These are phyloP conservation scores for Stramenopiles sp. DNA, from an alignment of 352 stramenopile species.

Conservation along the genomic window DNA sequence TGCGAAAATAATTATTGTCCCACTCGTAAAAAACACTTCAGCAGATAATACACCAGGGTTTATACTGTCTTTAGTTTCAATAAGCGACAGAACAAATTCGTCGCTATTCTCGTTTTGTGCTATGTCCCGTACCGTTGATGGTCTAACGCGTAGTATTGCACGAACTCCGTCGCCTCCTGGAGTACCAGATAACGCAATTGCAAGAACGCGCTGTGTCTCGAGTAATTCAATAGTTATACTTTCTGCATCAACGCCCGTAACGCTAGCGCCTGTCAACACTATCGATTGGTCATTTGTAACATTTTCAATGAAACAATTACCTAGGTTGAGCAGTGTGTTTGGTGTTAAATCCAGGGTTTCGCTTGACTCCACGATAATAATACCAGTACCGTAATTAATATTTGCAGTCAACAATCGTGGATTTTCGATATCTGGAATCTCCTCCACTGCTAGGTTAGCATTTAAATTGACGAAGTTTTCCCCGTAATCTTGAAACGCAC, in stretches of 20 bases:
- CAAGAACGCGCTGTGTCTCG: background rate
- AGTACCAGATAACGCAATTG: background rate
- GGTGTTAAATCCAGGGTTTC: background rate
- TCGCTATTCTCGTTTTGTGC: background rate
- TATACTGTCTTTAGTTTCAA: background rate
- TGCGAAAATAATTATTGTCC: background rate
- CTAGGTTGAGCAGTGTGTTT: background rate
- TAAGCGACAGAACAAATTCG: background rate
- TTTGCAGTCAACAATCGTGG: background rate
- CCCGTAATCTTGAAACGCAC: background rate
- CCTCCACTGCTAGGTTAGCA: background rate
- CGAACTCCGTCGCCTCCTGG: background rate
- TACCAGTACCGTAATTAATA: background rate
- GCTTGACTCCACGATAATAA: background rate
- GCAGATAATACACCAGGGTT: no score
- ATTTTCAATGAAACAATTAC: background rate
- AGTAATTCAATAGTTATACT: background rate
- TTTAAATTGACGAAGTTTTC: background rate
- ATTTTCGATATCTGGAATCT: background rate
- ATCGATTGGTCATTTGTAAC: background rate
- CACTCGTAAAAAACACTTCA: no score
- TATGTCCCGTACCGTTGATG: background rate
- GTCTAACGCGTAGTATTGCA: background rate
- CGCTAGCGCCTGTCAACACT: background rate
- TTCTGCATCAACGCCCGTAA: background rate